These are phyloP conservation scores for Simplicillium sp. DNA, from an alignment of 2,329 filamentous ascomycete genomes.

Conservation along the genomic window DNA sequence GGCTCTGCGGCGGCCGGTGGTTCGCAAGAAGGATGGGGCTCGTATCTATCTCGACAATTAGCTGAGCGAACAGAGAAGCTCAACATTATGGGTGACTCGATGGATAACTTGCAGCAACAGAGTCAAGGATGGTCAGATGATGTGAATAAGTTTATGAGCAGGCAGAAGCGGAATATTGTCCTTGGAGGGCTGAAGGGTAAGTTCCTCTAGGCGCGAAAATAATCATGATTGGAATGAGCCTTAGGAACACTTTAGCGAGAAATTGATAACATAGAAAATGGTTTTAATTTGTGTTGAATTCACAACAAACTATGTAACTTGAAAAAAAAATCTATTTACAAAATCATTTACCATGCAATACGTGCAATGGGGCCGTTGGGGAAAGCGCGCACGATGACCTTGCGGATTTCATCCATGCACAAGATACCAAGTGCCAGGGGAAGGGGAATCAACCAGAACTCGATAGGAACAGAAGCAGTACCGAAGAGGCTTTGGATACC, in stretches of 20 bases:
- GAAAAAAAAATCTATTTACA: background rate
- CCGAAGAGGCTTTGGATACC: constrained; percentile 37
- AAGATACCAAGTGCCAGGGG: constrained; percentile 40
- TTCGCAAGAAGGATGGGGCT: constrained; percentile 55
- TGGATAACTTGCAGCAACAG: constrained; percentile 73
- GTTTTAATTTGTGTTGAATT: no score
- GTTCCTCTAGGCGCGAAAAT: constrained; percentile 26
- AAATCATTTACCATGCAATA: constrained; percentile 34
- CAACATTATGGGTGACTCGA: constrained; percentile 70
- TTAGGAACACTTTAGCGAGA: no score
- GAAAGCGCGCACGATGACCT: constrained; percentile 34
- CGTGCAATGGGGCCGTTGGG: constrained; percentile 33
- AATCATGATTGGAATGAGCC: no score
- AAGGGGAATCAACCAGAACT: constrained; percentile 43
- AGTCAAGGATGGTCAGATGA: constrained; percentile 81
- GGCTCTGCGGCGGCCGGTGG: constrained; percentile 12
- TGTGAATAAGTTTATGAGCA: constrained; percentile 75
- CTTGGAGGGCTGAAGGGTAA: constrained; percentile 59
- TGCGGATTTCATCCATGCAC: constrained; percentile 41
- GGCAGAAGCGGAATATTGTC: constrained; percentile 80
- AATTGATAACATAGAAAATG: no score
- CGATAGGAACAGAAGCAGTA: constrained; percentile 38
- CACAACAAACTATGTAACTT: no score
- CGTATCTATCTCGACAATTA: constrained; percentile 78
- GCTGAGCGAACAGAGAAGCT: constrained; percentile 87